Base-by-base conservation (phyloP, 768 basidiomycete genomes). In the Cubamyces sp. region DNA sequence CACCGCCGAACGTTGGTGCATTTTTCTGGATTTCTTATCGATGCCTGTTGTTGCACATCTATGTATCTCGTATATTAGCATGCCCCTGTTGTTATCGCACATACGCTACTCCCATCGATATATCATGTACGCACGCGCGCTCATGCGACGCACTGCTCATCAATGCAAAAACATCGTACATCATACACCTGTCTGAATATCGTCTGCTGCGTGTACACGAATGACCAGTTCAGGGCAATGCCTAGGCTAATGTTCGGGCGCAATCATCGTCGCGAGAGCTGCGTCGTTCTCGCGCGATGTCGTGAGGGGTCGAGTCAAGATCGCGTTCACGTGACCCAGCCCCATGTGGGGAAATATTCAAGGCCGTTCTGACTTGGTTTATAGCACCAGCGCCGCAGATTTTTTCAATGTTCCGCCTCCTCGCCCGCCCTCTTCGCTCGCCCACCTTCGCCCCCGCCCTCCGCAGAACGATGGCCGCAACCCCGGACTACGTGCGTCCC, bases 401-500 rank as follows among this genome's bases (percentile, higher is more conserved):
- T 70, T 70, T 70, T 71, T 66, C 58, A 47, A 75, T 75, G 74
- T 68, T 74, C 66, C 71, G 73, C 41, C 61, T 70, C 48, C 67
- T 74, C 65, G 63, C 74, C 54, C 71, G 73, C 57, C 69, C 73
- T 45, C 64, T 73, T 57, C 71, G 72, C 61, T 64, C 70, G 55
- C 53, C 53, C 63, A 52, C 51, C 57, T 58, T 56, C 63, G 46
- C 61, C 66, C 57, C 68, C 64, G 51, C 63, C 50, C 52, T 66
- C 42, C 65, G 65, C 64, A 71, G 83, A 70, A 78, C 77, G 70
- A 90, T 90, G 88, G 84, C 87, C 66, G 81, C 71, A 69, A 88
- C 85, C 25, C 85, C 86, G 7, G 82, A 82, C 62, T 91, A 84
- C 64, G 88, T 88, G 66, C 18, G 87, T 80, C 3, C 25, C 34